Evolutionary conservation across 306 rosid genomes (phyloP), one percentile per base, ranked within the genome.

Genomic region (Pterocarpus macrocarpus): DNA sequence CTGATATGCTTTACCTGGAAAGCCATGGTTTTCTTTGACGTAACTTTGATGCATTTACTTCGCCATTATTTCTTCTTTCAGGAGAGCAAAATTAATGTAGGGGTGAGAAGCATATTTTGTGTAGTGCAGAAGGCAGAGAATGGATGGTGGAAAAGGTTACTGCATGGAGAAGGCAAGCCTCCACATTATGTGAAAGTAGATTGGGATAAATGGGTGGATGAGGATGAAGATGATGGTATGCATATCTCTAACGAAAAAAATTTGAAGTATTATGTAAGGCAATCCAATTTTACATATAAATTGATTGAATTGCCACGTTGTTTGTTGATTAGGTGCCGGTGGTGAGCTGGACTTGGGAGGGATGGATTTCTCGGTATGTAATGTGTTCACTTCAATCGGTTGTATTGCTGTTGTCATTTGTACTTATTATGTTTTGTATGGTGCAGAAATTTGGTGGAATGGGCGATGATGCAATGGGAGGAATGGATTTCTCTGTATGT

Each of bases 171-270:
- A 81, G 97, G 92, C 61, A 95, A 89, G 87, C 56, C 92, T 16
- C 98, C 98, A 2, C 98, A 95, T 76, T 87, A 90, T 61, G 89
- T 95, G 64, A 95, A 92, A 87, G 97, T 95, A 78, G 98, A 95
- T 80, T 95, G 97, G 97, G 97, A 95, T 81, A 95, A 91, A 85
- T 95, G 98, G 98, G 98, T 85, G 4, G 98, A 95, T 73, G 97
- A 95, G 73, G 98, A 95, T 66, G 98, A 92, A 10, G 97, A 91
- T 4, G 85, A 69, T n/a, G 90, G 97, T 92, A 79, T 32, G 74
- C 32, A 17, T 7, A 13, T 35, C 4, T 61, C 7, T 3, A 9
- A 2, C 10, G 52, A 0, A 38, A 10, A 8, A 9, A 4, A 3
- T 34, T 15, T 41, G 15, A 4, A 57, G 61, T 62, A 41, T 64